These are phyloP conservation scores for Chlamydomonas sphaeroides DNA, from an alignment of 139 green algal species.

Conservation along the genomic window DNA sequence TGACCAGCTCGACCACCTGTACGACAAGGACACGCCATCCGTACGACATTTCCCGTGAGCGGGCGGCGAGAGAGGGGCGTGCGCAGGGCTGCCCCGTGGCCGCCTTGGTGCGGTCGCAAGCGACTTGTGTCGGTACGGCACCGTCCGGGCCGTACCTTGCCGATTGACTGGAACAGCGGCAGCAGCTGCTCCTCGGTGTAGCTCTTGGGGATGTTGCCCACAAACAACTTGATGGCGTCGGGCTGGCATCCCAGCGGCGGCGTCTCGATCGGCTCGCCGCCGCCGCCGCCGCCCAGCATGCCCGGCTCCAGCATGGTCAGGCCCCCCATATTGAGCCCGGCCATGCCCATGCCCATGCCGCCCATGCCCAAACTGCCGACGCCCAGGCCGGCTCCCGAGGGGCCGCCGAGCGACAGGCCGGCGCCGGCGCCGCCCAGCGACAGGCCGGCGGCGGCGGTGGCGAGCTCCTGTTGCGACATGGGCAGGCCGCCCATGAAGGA, in stretches of 20 bases:
- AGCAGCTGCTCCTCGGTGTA: slow-evolving; percentile 71
- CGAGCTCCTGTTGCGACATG: background rate
- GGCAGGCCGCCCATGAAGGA: background rate
- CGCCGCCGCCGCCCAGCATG: background rate
- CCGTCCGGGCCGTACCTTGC: slow-evolving; percentile 51
- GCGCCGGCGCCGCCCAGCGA: background rate
- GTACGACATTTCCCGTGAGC: too few species aligned
- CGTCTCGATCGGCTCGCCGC: slow-evolving; percentile 33
- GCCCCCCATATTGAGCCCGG: background rate
- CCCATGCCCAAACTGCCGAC: background rate
- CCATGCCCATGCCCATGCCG: background rate
- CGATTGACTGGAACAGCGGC: slow-evolving; percentile 69
- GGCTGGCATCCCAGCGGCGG: slow-evolving; percentile 47
- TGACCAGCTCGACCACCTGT: slow-evolving; percentile 65
- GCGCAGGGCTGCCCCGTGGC: too few species aligned
- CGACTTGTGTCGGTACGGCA: too few species aligned
- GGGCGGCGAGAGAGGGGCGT: too few species aligned
- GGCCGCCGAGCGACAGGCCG: background rate
- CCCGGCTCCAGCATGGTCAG: background rate
- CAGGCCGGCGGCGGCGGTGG: background rate
- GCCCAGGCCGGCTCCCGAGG: background rate
- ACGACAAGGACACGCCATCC: too few species aligned
- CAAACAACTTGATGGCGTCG: slow-evolving; percentile 68
- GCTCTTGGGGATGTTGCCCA: slow-evolving; percentile 74
- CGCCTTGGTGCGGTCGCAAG: too few species aligned